phyloP scores from a whole-genome alignment of 805 yeast species.

The Saturnispora gosingensis region DNA sequence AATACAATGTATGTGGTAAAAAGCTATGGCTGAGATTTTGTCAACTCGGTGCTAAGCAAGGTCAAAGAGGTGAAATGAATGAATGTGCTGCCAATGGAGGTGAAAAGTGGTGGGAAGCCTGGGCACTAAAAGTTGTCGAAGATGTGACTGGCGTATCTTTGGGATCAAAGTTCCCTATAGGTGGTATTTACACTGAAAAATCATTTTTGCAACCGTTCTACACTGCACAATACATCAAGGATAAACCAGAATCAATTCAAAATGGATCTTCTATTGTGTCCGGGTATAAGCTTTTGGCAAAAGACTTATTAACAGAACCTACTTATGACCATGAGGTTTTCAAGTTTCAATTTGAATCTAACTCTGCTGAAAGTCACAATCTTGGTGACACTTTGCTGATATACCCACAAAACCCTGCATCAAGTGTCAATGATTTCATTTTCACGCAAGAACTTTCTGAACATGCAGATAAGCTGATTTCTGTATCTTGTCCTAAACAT shows the following conservation, averaged over 20 bases:
- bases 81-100: slow-evolving; percentile 70
- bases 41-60: slow-evolving; percentile 75
- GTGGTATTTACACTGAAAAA: slow-evolving; percentile 1
- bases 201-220: not conserved
- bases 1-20: slow-evolving; percentile 79
- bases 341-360: not conserved
- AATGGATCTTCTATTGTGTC: not conserved
- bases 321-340: slow-evolving; percentile 85
- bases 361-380: slow-evolving; percentile 24
- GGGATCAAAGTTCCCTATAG: not conserved
- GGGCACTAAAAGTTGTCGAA: slow-evolving; percentile 45
- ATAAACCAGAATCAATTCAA: not conserved
- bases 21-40: slow-evolving; percentile 69
- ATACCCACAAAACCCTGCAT: slow-evolving; percentile 62
- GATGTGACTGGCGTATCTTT: slow-evolving; percentile 3
- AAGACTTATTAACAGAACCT: slow-evolving; percentile 37
- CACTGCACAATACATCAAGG: not conserved
- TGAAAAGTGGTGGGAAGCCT: slow-evolving; percentile 69
- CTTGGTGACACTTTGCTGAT: slow-evolving; percentile 82
- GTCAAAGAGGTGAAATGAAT: slow-evolving; percentile 79
- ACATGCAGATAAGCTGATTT: slow-evolving; percentile 53
- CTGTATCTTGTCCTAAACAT: slow-evolving; percentile 20
- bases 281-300: not conserved
- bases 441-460: slow-evolving; percentile 66
- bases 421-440: slow-evolving; percentile 55